Conservation (phyloP, 1,284 basidiomycete species). For the Pseudomicrostroma phylloplanum region DNA sequence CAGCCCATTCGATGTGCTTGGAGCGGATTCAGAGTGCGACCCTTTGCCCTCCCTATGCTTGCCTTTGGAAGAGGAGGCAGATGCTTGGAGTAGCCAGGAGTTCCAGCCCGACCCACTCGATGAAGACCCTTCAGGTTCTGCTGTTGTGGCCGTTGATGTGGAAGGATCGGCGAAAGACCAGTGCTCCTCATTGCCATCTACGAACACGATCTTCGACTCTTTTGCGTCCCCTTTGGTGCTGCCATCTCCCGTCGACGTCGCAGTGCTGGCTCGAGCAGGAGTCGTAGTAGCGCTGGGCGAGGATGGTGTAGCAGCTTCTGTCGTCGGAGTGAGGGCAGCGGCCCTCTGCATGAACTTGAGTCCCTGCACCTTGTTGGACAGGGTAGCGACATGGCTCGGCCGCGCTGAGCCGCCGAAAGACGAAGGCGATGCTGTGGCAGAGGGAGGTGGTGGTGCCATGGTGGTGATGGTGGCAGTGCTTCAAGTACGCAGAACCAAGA, state of each 20-base stretch:
- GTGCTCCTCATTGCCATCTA: slow-evolving; percentile 7
- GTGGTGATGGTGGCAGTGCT: no score
- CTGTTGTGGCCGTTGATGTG: background rate
- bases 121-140: background rate
- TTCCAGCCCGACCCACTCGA: background rate
- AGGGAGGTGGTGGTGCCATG: background rate
- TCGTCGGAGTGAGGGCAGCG: slow-evolving; percentile 6
- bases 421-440: background rate
- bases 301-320: background rate
- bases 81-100: background rate
- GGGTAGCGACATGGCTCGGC: slow-evolving; percentile 4
- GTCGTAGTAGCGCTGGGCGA: background rate
- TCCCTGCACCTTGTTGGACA: slow-evolving; percentile 12
- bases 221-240: no score
- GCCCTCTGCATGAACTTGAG: slow-evolving; percentile 16
- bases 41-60: background rate
- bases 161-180: background rate
- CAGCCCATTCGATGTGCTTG: background rate
- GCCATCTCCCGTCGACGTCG: background rate
- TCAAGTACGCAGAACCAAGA: no score
- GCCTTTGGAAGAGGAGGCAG: background rate
- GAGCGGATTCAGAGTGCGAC: background rate
- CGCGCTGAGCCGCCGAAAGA: background rate
- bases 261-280: background rate
- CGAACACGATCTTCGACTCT: background rate